phyloP scores from a whole-genome alignment of 2,329 filamentous ascomycete species.

The Amphichorda felina region DNA sequence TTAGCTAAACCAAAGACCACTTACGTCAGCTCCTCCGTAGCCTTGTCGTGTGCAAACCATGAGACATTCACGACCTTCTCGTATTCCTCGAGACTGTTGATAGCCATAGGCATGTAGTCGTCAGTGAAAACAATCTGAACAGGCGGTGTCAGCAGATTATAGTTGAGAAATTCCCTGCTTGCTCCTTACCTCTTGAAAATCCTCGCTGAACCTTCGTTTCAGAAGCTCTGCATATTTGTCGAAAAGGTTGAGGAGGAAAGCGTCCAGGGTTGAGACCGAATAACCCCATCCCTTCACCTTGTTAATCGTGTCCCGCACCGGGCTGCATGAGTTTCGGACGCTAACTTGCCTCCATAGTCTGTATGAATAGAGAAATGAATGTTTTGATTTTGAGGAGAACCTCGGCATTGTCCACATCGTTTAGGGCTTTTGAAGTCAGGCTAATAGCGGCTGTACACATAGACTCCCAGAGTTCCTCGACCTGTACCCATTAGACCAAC shows the following conservation, averaged over 20 bases:
- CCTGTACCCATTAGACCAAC: conserved; percentile 29
- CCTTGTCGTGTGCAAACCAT: conserved; percentile 84
- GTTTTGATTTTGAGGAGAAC: conserved; percentile 90
- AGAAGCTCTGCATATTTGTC: conserved; percentile 88
- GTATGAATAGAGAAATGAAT: conserved; percentile 84
- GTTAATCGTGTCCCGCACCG: conserved; percentile 52
- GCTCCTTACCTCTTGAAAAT: conserved; percentile 72
- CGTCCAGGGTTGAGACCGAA: conserved; percentile 68
- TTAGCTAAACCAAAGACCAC: conserved; percentile 13
- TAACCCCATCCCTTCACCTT: conserved; percentile 70
- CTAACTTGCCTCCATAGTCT: conserved; percentile 79
- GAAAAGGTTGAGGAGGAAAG: conserved; percentile 78
- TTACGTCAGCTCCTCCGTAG: conserved; percentile 62
- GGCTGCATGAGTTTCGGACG: background rate
- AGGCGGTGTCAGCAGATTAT: background rate
- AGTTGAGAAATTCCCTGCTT: background rate
- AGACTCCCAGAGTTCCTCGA: conserved; percentile 98
- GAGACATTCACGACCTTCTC: conserved; percentile 92
- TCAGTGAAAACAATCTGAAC: conserved; percentile 68
- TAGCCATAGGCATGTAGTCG: conserved; percentile 99
- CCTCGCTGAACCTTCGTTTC: conserved; percentile 83
- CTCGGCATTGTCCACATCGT: conserved; percentile 77
- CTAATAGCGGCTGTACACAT: conserved; percentile 84
- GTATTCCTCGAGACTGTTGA: conserved; percentile 81
- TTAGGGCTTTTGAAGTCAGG: conserved; percentile 68